Percentiles rank a stretch among this genome's conserved stretches.
Conservation (phyloP, 2,329 filamentous ascomycete genomes). For the Fusarium nodosum region DNA sequence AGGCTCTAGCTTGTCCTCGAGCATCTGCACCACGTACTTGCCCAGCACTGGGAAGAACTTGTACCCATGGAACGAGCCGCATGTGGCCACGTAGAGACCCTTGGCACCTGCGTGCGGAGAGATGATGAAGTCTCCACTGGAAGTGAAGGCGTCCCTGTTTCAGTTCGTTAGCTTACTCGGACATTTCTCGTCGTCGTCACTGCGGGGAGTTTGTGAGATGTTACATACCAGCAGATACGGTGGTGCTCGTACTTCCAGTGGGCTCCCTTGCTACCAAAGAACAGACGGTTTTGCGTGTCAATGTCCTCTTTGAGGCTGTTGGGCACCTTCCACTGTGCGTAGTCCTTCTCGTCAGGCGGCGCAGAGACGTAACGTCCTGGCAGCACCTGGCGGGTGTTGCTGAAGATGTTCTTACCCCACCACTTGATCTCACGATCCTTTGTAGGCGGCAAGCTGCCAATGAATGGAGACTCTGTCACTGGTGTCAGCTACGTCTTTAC, state of each 20-base stretch:
- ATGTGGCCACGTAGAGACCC: constrained; percentile 73
- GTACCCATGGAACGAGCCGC: constrained; percentile 76
- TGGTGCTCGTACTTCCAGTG: constrained; percentile 72
- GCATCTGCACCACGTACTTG: constrained; percentile 71
- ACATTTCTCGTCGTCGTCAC: constrained; percentile 1
- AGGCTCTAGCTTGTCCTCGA: constrained; percentile 59
- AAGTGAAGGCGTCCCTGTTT: constrained; percentile 74
- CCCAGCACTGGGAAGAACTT: constrained; percentile 77
- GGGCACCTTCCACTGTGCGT: constrained; percentile 73
- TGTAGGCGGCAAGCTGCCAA: constrained; percentile 70
- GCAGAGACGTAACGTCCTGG: constrained; percentile 68
- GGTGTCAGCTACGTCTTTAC: constrained; percentile 51
- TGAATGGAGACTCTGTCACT: constrained; percentile 64
- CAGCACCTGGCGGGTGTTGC: constrained; percentile 65
- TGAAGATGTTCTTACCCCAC: constrained; percentile 73
- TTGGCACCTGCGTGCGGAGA: constrained; percentile 65
- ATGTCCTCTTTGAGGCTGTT: constrained; percentile 70
- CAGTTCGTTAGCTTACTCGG: constrained; percentile 15
- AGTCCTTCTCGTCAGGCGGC: constrained; percentile 68
- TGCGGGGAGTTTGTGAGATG: not conserved
- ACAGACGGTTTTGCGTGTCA: constrained; percentile 65
- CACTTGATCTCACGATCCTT: constrained; percentile 66
- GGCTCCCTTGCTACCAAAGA: constrained; percentile 69
- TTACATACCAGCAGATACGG: constrained; percentile 74
- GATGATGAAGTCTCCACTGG: constrained; percentile 73